These are phyloP conservation scores for Mycena capillaripes DNA, from an alignment of 768 basidiomycete species.

Conservation along the genomic window DNA sequence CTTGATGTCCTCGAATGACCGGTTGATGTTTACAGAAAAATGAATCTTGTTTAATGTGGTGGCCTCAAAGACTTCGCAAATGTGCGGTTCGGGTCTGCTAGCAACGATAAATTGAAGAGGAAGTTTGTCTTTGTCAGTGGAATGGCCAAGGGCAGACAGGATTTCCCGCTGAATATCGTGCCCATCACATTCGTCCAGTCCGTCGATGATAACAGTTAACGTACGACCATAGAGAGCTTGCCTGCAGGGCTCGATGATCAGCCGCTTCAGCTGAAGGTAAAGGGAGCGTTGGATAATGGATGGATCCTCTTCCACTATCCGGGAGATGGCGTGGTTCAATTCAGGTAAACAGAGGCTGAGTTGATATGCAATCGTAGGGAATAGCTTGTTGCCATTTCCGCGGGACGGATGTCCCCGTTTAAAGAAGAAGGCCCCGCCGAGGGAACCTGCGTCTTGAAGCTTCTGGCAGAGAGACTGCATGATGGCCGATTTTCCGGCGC, in stretches of 20 bases:
- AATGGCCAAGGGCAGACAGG: neutral
- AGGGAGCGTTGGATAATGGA: neutral
- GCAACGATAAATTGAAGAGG: conserved; percentile 5
- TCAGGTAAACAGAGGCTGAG: neutral
- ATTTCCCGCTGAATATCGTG: neutral
- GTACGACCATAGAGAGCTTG: neutral
- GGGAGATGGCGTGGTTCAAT: neutral
- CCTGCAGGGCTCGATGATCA: neutral
- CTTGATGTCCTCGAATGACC: conserved; percentile 6
- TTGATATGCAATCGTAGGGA: neutral
- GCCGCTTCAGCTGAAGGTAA: neutral
- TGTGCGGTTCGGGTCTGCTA: conserved; percentile 15
- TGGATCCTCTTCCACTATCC: neutral
- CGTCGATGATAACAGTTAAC: neutral
- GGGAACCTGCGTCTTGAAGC: neutral
- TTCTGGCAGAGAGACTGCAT: neutral
- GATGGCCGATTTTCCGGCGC: neutral
- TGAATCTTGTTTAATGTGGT: neutral
- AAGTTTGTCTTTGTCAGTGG: neutral
- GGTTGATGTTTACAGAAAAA: neutral
- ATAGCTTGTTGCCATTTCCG: neutral
- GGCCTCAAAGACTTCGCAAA: neutral
- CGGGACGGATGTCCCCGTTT: neutral
- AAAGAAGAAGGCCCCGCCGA: neutral
- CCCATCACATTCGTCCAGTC: neutral